Evolutionary conservation across 345 rosid genomes (phyloP).

Genomic region (Trapa incisa): DNA sequence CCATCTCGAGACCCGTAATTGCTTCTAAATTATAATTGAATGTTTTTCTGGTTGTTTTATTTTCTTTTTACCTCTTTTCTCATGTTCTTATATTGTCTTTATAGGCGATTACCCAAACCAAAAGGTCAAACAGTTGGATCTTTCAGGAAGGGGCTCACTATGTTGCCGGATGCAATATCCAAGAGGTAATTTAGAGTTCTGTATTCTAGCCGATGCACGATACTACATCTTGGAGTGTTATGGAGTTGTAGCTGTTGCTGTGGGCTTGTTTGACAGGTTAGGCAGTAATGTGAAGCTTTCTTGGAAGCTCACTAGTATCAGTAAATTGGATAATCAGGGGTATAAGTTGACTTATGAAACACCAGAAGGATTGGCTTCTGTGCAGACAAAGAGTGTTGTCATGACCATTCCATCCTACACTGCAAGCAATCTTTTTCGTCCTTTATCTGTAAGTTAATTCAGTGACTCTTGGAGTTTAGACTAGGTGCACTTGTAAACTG

Average conservation of each 20-base stretch:
- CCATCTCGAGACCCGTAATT: constrained; percentile 70
- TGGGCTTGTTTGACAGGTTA: constrained; percentile 37
- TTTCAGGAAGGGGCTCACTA: constrained; percentile 71
- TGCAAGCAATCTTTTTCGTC: constrained; percentile 55
- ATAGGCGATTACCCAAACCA: constrained; percentile 75
- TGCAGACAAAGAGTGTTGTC: constrained; percentile 60
- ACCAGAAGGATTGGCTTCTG: constrained; percentile 64
- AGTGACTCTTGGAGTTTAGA: not conserved
- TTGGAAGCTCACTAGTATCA: constrained; percentile 69
- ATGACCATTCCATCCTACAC: constrained; percentile 81
- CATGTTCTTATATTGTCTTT: constrained; percentile 5
- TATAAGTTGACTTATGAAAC: constrained; percentile 78
- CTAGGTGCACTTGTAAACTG: too few relatives aligned
- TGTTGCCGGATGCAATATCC: constrained; percentile 84
- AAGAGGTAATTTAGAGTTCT: constrained; percentile 30
- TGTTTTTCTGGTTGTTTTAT: not conserved
- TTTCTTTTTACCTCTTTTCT: not conserved
- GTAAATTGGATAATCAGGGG: constrained; percentile 42
- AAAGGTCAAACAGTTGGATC: constrained; percentile 96
- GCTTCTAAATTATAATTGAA: constrained; percentile 7
- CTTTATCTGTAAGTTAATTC: constrained; percentile 60
- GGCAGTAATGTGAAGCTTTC: constrained; percentile 67
- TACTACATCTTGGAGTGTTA: not conserved
- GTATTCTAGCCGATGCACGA: too few relatives aligned
- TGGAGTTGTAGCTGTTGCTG: not conserved